Base-by-base conservation (phyloP, 2,329 filamentous ascomycete genomes). In the Aspergillus ustus region DNA sequence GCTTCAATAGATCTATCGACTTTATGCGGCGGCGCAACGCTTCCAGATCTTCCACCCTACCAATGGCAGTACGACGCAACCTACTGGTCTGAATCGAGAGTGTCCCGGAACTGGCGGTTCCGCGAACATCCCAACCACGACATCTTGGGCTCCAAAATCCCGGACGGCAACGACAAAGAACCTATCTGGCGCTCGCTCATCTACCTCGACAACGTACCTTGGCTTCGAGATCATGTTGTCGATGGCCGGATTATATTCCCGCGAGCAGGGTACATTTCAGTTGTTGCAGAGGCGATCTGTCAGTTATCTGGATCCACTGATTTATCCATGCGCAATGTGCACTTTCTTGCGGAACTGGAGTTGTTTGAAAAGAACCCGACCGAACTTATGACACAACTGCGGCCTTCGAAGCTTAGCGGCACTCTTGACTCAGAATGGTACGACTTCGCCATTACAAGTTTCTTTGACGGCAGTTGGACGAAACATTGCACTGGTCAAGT, bases 131-230 rank as follows among this genome's bases (percentile, higher is more conserved):
- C 62, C 2, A 65, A 69, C 8, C 66, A 68, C 57, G 68, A 73
- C 53, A 50, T 74, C 9, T 57, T 75, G 3, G 73, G 73, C 17
- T 52, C 49, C 3, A 44, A 40, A 55, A 64, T 20, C 61, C 65
- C 20, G 9, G 64, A 37, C 50, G 65, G 19, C 54, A 68, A 68
- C 34, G 67, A 66, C 5, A 43, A 22, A 9, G 71, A 73, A 53
- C 73, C 76, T 4, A 66, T 62, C 40, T 85, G 83, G 83, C 74
- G 82, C 17, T 81, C 82, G 52, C 70, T 81, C 13, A 69, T 83
- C 7, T 55, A 57, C n/a, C 53, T 55, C 11, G 63, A 65, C 19
- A 57, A 62, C 4, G 59, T 56, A 19, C 61, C 59, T 8, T 65
- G 63, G 63, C 60, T 65, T 11, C 53, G 51, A 3, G 61, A 63